Evolutionary conservation across 768 basidiomycete genomes (phyloP).

Genomic region (Panaeolus papilionaceus): DNA sequence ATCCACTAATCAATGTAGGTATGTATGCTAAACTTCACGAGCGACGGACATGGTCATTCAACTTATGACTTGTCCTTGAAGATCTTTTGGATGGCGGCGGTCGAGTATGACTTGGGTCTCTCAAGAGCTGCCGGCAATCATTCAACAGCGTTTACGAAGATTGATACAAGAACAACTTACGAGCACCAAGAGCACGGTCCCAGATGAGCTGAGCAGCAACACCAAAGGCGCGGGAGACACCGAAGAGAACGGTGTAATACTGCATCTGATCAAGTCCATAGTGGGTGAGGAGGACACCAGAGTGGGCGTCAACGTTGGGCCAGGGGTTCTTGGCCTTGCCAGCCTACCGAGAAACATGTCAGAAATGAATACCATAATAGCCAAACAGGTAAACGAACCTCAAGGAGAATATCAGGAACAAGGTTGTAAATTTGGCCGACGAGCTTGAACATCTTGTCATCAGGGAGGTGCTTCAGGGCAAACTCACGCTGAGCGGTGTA

Average conservation of each 20-base stretch:
- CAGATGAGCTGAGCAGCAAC: constrained; percentile 90
- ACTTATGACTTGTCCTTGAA: constrained; percentile 62
- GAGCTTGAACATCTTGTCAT: constrained; percentile 93
- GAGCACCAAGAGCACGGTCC: constrained; percentile 93
- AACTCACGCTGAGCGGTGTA: constrained; percentile 93
- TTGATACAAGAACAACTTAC: constrained; percentile 50
- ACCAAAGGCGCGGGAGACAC: constrained; percentile 94
- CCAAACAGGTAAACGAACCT: constrained; percentile 46
- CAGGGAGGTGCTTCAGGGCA: constrained; percentile 81
- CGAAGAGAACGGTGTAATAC: constrained; percentile 97
- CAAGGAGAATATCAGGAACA: constrained; percentile 89
- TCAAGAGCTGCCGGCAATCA: constrained; percentile 64
- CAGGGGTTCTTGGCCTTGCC: constrained; percentile 94
- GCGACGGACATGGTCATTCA: neutral
- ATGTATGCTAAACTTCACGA: neutral
- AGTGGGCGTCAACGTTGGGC: constrained; percentile 98
- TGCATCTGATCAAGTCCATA: constrained; percentile 91
- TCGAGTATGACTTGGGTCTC: constrained; percentile 92
- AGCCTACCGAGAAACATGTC: constrained; percentile 50
- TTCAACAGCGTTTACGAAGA: neutral
- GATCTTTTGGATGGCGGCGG: constrained; percentile 77
- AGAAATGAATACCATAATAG: neutral
- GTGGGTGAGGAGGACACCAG: constrained; percentile 85
- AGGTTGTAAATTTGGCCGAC: constrained; percentile 89
- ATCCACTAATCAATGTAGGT: constrained; percentile 10